Conservation (phyloP, 2,329 filamentous ascomycete species). For the Thelonectria blattea region DNA sequence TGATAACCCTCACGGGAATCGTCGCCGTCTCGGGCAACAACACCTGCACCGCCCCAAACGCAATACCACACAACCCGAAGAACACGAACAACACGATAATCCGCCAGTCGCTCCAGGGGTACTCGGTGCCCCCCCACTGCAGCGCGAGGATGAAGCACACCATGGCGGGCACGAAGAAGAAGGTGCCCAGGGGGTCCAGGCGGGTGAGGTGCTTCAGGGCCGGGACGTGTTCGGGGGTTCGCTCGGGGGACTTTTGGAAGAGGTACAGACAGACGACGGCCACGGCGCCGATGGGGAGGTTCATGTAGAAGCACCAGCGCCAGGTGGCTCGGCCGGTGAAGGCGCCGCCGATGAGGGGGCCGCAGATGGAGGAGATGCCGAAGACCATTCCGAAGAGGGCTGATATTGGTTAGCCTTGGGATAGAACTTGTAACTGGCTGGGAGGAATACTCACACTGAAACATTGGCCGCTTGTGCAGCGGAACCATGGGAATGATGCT, state of each 20-base stretch:
- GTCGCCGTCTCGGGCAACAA: constrained; percentile 62
- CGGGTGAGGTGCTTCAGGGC: constrained; percentile 54
- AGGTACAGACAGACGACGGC: constrained; percentile 56
- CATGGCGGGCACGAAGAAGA: constrained; percentile 65
- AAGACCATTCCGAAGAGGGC: constrained; percentile 61
- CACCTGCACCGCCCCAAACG: constrained; percentile 59
- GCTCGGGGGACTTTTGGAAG: constrained; percentile 52
- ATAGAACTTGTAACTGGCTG: too few species aligned
- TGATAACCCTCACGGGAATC: constrained; percentile 60
- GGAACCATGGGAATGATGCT: constrained; percentile 65
- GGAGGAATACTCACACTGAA: constrained; percentile 53
- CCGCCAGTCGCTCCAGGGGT: constrained; percentile 58
- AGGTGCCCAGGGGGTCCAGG: constrained; percentile 64
- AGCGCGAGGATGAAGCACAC: constrained; percentile 67
- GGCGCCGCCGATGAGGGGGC: constrained; percentile 60
- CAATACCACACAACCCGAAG: constrained; percentile 52
- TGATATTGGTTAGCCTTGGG: constrained; percentile 36
- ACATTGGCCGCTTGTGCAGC: constrained; percentile 64
- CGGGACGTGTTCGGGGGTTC: constrained; percentile 38
- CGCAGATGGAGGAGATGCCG: constrained; percentile 59
- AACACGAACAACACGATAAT: constrained; percentile 61
- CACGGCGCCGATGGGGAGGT: constrained; percentile 61
- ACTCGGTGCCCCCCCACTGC: constrained; percentile 65
- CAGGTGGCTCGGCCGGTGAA: constrained; percentile 57
- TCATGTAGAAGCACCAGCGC: constrained; percentile 67